Conservation (phyloP, 176 grass and related monocot species). For the Juncus effusus region DNA sequence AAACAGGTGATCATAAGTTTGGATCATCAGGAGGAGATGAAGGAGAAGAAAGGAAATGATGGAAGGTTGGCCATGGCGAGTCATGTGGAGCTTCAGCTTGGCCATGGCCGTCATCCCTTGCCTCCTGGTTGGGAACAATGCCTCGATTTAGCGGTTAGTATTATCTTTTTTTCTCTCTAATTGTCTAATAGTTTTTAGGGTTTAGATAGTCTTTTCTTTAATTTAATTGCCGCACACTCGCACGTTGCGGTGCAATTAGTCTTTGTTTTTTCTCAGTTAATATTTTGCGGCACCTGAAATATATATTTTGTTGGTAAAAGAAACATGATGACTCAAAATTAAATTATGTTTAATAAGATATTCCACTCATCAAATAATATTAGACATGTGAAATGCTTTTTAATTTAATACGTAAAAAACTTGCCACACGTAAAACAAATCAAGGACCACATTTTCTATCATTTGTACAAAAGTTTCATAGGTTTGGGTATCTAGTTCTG, state of each 20-base stretch:
- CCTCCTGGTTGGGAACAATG: conserved; percentile 92
- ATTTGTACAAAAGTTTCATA: not conserved
- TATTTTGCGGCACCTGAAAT: no score
- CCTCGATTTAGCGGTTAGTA: conserved; percentile 75
- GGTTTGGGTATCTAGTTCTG: not conserved
- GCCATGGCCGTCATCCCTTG: conserved; percentile 42
- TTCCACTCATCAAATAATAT: no score
- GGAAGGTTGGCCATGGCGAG: conserved; percentile 14
- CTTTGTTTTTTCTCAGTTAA: no score
- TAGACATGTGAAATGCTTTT: no score
- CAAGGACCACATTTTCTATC: not conserved
- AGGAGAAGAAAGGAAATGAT: not conserved
- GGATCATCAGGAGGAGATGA: no score
- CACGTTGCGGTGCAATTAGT: no score
- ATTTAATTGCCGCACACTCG: no score
- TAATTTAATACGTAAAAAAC: no score
- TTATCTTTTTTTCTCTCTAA: not conserved
- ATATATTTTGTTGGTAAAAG: no score
- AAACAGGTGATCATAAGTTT: conserved; percentile 49
- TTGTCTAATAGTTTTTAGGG: not conserved
- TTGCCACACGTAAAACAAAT: not conserved
- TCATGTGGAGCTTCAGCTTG: conserved; percentile 67
- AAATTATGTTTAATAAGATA: no score
- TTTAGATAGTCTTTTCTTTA: no score
- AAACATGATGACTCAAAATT: no score